Evolutionary conservation across 192 early-diverging fungal species (phyloP).

Genomic region (Podila verticillata): DNA sequence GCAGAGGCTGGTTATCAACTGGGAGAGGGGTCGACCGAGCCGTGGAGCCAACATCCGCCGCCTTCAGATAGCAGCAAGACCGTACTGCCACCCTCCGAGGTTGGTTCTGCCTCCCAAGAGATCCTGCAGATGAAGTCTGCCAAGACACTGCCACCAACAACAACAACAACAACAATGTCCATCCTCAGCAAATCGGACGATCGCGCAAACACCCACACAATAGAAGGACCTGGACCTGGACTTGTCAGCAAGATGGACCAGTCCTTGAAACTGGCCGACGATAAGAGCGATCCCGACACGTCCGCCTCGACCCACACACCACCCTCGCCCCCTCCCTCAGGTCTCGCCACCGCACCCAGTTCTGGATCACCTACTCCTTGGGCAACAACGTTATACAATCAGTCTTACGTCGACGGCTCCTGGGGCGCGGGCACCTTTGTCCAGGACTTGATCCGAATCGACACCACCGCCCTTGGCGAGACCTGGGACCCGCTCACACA

Average conservation of each 20-base stretch:
- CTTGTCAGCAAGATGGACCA: neutral
- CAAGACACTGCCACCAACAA: neutral
- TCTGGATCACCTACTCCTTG: neutral
- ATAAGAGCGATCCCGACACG: neutral
- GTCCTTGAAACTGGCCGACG: neutral
- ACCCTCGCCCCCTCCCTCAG: no score
- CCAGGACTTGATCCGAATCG: conserved; percentile 29
- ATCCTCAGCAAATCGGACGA: neutral
- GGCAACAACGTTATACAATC: conserved; percentile 15
- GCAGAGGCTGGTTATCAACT: neutral
- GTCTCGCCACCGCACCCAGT: no score
- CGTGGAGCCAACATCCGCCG: neutral
- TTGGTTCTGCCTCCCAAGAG: neutral
- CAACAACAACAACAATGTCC: neutral
- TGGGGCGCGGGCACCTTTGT: conserved; percentile 42
- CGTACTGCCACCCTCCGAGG: neutral
- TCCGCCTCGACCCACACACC: no score
- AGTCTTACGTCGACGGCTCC: conserved; percentile 31
- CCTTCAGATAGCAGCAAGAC: neutral
- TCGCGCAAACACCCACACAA: no score
- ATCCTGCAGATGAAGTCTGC: neutral
- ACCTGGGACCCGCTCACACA: neutral
- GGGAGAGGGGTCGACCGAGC: neutral
- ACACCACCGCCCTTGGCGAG: conserved; percentile 6
- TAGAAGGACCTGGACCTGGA: no score